Evolutionary conservation across 1,284 basidiomycete genomes (phyloP).

Genomic region (Leccinum pachyderme): DNA sequence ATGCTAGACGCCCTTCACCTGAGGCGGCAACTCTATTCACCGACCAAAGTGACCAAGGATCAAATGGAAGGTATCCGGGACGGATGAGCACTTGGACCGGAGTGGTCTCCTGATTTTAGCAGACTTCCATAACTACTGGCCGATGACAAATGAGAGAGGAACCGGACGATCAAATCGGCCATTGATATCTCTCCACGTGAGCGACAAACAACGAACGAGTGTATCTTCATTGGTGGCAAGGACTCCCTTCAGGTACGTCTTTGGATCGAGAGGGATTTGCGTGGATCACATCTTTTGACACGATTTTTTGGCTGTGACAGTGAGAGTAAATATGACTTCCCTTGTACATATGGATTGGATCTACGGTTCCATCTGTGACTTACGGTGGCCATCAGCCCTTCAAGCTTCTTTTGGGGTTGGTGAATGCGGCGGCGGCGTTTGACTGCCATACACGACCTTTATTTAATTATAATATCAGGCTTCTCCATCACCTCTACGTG

Average conservation of each 20-base stretch:
- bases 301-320: not conserved
- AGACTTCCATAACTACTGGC: not conserved
- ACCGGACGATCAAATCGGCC: not conserved
- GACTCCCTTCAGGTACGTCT: slow-evolving; percentile 13
- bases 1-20: not conserved
- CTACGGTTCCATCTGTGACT: not conserved
- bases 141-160: not conserved
- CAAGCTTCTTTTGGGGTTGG: slow-evolving; percentile 13
- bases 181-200: not conserved
- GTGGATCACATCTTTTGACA: not conserved
- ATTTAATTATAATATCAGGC: not conserved
- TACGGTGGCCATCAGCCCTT: slow-evolving; percentile 8
- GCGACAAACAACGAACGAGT: not conserved
- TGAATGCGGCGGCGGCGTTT: slow-evolving; percentile 10
- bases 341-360: not conserved
- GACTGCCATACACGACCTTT: not conserved
- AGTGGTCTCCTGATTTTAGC: slow-evolving; percentile 3
- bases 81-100: not conserved
- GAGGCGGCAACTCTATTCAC: not conserved
- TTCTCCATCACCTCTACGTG: not conserved
- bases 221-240: not conserved
- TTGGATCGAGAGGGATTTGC: not conserved
- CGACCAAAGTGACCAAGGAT: not conserved
- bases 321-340: not conserved
- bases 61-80: not conserved